Conservation (phyloP, 306 rosid genomes). For the Rosa rugosa region DNA sequence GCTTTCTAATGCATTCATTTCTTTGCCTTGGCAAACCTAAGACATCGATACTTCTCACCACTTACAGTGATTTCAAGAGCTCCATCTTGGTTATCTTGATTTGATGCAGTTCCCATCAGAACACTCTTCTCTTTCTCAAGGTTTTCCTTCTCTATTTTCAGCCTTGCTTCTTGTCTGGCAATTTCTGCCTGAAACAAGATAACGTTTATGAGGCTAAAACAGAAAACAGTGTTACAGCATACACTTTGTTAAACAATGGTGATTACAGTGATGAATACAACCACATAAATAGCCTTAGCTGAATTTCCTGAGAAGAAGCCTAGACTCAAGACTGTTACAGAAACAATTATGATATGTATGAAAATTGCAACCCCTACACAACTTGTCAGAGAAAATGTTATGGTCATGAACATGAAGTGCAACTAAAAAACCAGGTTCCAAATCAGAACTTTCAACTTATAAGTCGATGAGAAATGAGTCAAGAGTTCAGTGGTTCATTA, state of each 20-base stretch:
- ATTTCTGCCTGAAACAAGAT: constrained; percentile 69
- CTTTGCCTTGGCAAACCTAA: constrained; percentile 92
- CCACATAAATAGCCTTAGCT: background rate
- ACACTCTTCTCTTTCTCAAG: constrained; percentile 97
- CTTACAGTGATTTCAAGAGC: constrained; percentile 99
- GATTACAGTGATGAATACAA: background rate
- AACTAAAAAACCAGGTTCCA: background rate
- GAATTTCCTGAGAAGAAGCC: background rate
- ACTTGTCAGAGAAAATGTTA: background rate
- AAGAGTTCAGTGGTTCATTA: background rate
- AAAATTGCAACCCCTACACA: background rate
- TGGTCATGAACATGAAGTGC: background rate
- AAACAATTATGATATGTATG: background rate
- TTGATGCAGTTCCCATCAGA: constrained; percentile 95
- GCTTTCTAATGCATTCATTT: constrained; percentile 49
- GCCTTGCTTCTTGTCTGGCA: constrained; percentile 89
- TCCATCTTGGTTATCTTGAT: constrained; percentile 93
- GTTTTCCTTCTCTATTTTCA: constrained; percentile 94
- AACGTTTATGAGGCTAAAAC: background rate
- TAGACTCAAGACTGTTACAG: background rate
- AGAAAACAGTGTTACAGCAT: background rate
- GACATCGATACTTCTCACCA: constrained; percentile 94
- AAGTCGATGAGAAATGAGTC: background rate
- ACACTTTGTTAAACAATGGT: background rate
- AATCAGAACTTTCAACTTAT: background rate